Percentiles rank a stretch among this genome's conserved stretches.
Conservation (phyloP, 139 green algal genomes). For the Protoeuglena noctilucae region DNA sequence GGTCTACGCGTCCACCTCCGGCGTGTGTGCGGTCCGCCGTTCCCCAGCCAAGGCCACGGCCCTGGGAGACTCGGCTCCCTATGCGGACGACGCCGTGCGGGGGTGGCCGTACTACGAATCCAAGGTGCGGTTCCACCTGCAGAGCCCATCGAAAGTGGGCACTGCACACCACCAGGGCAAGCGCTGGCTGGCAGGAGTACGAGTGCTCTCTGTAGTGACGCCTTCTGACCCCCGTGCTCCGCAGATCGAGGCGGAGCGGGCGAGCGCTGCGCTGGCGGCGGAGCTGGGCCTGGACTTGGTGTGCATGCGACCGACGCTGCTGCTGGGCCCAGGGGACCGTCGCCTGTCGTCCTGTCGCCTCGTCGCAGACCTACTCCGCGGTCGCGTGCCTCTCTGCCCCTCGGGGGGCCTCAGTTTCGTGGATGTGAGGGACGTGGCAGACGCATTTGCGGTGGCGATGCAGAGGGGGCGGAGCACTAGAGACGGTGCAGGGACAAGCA, state of each 20-base stretch:
- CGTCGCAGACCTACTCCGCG: slow-evolving; percentile 3
- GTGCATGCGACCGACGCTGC: slow-evolving; percentile 13
- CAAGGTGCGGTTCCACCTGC: slow-evolving; percentile 13
- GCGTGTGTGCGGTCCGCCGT: slow-evolving; percentile 1
- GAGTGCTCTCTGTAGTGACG: no score
- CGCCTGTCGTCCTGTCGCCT: slow-evolving; percentile 9
- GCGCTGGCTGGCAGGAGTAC: no score
- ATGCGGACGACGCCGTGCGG: slow-evolving; percentile 6
- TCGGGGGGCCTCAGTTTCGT: slow-evolving; percentile 8
- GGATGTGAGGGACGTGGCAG: slow-evolving; percentile 9
- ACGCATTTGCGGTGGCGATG: background rate
- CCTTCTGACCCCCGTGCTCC: no score
- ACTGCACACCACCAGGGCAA: no score
- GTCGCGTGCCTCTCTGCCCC: slow-evolving; percentile 6
- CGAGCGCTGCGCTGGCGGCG: slow-evolving; percentile 6
- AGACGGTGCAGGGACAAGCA: slow-evolving; percentile 1
- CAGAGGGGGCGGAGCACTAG: background rate
- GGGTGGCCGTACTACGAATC: slow-evolving; percentile 15
- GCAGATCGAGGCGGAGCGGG: no score
- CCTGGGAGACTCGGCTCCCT: slow-evolving; percentile 7
- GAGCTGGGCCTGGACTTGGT: slow-evolving; percentile 8
- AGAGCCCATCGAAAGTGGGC: no score
- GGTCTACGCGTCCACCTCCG: slow-evolving; percentile 17
- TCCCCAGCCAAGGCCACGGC: background rate
- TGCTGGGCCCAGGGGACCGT: slow-evolving; percentile 12